Evolutionary conservation across 495 filamentous ascomycete genomes (phyloP).

Genomic region (Podospora didyma): DNA sequence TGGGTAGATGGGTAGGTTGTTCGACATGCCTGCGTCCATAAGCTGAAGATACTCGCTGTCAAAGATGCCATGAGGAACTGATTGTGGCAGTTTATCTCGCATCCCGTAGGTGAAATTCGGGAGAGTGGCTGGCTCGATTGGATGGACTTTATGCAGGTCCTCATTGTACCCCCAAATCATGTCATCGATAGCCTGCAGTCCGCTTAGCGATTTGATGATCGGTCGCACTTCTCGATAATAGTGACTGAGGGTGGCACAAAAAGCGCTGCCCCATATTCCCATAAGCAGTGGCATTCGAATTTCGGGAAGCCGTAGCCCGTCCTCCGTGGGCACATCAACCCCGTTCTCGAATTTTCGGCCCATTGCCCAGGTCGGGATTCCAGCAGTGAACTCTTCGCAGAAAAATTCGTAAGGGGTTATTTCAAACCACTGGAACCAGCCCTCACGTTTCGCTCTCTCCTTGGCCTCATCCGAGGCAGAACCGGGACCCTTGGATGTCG

Average conservation of each 20-base stretch:
- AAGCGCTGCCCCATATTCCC: conserved; percentile 92
- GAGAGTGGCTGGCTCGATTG: conserved; percentile 81
- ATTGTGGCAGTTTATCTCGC: conserved; percentile 65
- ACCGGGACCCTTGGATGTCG: conserved; percentile 41
- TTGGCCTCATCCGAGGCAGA: conserved; percentile 47
- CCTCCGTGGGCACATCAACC: conserved; percentile 50
- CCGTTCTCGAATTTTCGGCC: conserved; percentile 79
- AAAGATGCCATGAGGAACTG: conserved; percentile 70
- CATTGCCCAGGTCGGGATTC: conserved; percentile 92
- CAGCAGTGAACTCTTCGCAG: conserved; percentile 82
- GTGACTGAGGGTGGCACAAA: conserved; percentile 90
- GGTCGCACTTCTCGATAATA: conserved; percentile 94
- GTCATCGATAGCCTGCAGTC: conserved; percentile 76
- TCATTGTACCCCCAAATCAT: conserved; percentile 78
- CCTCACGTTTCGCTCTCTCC: conserved; percentile 62
- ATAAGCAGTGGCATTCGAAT: conserved; percentile 73
- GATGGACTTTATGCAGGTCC: conserved; percentile 83
- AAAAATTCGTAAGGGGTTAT: conserved; percentile 94
- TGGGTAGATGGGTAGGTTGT: conserved; percentile 94
- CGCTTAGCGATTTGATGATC: conserved; percentile 64
- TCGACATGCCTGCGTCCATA: conserved; percentile 98
- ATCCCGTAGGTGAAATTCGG: conserved; percentile 85
- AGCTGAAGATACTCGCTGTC: conserved; percentile 69
- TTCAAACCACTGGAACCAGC: conserved; percentile 99
- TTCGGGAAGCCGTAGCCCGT: conserved; percentile 68